Conservation (phyloP, 306 rosid genomes). For the Vachellia pachyceras region DNA sequence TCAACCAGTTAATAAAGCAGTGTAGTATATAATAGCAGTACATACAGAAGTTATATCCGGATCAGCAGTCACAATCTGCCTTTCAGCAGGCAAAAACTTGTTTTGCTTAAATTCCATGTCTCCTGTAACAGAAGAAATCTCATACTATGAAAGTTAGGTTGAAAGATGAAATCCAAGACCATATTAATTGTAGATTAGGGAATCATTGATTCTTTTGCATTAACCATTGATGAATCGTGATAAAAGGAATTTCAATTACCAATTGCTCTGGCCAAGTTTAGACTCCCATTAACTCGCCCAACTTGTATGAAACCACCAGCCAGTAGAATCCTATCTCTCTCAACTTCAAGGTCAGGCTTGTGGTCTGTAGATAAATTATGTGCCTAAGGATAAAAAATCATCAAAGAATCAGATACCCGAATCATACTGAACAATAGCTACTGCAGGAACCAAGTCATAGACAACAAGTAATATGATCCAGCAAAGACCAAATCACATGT, state of each 20-base stretch:
- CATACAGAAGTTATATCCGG: slow-evolving; percentile 84
- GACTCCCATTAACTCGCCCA: slow-evolving; percentile 95
- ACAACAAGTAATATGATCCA: not conserved
- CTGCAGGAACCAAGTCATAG: slow-evolving; percentile 8
- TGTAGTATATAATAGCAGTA: slow-evolving; percentile 2
- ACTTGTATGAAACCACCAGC: slow-evolving; percentile 97
- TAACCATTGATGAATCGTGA: slow-evolving; percentile 10
- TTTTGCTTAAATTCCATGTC: slow-evolving; percentile 94
- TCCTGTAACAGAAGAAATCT: slow-evolving; percentile 59
- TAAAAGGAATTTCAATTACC: slow-evolving; percentile 50
- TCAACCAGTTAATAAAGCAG: slow-evolving; percentile 16
- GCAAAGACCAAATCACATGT: not conserved
- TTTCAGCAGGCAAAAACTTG: slow-evolving; percentile 80
- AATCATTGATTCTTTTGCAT: slow-evolving; percentile 12
- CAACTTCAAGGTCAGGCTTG: slow-evolving; percentile 89
- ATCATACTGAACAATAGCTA: slow-evolving; percentile 23
- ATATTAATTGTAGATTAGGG: not conserved
- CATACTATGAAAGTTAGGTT: slow-evolving; percentile 26
- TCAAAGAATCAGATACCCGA: slow-evolving; percentile 24
- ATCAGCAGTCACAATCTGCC: slow-evolving; percentile 88
- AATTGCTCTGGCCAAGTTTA: slow-evolving; percentile 95
- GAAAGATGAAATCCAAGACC: slow-evolving; percentile 14
- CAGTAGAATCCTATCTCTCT: slow-evolving; percentile 88
- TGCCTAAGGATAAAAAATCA: slow-evolving; percentile 63
- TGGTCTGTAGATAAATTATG: slow-evolving; percentile 93